Evolutionary conservation across 1,284 basidiomycete genomes (phyloP).

Genomic region (Malassezia furfur): DNA sequence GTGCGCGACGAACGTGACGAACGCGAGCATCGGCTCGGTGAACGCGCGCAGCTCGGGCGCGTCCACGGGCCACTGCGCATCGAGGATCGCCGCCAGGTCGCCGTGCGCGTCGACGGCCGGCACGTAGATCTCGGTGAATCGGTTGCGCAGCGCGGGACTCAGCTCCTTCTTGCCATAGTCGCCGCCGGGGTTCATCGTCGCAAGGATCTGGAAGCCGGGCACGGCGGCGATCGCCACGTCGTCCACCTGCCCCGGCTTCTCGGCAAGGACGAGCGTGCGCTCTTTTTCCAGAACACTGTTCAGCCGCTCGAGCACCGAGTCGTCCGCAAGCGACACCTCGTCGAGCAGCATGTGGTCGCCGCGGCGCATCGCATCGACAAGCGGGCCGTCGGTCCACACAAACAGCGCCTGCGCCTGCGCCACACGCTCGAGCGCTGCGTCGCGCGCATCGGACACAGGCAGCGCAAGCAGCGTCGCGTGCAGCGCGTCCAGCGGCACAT

Average conservation of each 20-base stretch:
- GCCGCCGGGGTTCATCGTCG: constrained; percentile 99
- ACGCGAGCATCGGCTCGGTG: constrained; percentile 65
- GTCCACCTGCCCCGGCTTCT: constrained; percentile 48
- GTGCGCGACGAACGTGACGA: constrained; percentile 68
- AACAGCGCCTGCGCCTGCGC: constrained; percentile 65
- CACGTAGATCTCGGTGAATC: constrained; percentile 99
- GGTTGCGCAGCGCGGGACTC: constrained; percentile 88
- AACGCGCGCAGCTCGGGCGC: constrained; percentile 55
- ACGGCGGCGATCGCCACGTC: constrained; percentile 26
- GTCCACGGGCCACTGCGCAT: constrained; percentile 57
- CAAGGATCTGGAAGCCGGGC: constrained; percentile 70
- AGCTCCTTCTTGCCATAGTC: constrained; percentile 99
- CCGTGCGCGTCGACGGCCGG: constrained; percentile 67
- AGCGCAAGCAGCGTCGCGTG: background rate
- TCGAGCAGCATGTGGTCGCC: constrained; percentile 86
- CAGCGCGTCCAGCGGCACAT: background rate
- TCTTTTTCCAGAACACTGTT: constrained; percentile 92
- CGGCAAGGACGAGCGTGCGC: constrained; percentile 81
- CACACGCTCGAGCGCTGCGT: constrained; percentile 25
- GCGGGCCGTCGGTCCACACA: constrained; percentile 91
- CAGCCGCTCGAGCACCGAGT: constrained; percentile 91
- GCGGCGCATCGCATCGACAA: constrained; percentile 78
- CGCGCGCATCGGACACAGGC: constrained; percentile 19
- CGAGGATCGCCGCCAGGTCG: constrained; percentile 73
- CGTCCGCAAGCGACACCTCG: constrained; percentile 95